Evolutionary conservation across 1,284 basidiomycete genomes (phyloP), one percentile per base, ranked within the genome.

Genomic region (Apiotrichum akiyoshidainum): DNA sequence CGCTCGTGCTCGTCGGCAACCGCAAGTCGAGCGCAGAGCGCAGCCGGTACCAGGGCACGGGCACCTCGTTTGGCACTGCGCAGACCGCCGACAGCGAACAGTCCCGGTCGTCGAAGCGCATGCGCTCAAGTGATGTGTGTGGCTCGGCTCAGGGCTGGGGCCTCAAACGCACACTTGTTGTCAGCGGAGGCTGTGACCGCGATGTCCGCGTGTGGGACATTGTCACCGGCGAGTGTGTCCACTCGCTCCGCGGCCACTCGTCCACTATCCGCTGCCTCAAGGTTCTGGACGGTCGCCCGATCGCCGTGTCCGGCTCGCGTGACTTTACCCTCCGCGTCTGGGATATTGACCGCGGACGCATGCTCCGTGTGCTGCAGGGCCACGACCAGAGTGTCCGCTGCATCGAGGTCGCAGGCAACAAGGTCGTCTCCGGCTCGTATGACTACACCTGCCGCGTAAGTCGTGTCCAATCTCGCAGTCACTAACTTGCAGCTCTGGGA

Each of bases 141-240:
- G 86, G 86, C 54, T 83, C 83, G 0, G 83, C 84, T 4, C 77
- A 81, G 31, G 87, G 87, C 2, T 88, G 85, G 83, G 86, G 86
- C 65, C 75, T 79, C 19, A 82, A 82, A 42, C 82, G 90, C 37
- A 61, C 59, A 6, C 79, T 95, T 1, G 86, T 95, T 9, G 87
- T 97, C n/a, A 91, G 87, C 59, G 93, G 90, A 1, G 93, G 92
- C 8, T 96, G 93, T 69, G 94, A 98, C 73, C 87, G 93, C 68
- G 84, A 86, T 52, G 81, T 98, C 17, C 83, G 88, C 39, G 91
- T 98, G 0, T 99, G 95, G 95, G 92, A 98, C 71, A 83, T 90
- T 34, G 81, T 83, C 51, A 87, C 88, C 8, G 92, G 90, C 10
- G 83, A 84, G 63, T 92, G 90, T 70, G 83, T 92, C 33, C 88